These are phyloP conservation scores for Trametes sanguinea DNA, from an alignment of 768 basidiomycete species.

Conservation along the genomic window DNA sequence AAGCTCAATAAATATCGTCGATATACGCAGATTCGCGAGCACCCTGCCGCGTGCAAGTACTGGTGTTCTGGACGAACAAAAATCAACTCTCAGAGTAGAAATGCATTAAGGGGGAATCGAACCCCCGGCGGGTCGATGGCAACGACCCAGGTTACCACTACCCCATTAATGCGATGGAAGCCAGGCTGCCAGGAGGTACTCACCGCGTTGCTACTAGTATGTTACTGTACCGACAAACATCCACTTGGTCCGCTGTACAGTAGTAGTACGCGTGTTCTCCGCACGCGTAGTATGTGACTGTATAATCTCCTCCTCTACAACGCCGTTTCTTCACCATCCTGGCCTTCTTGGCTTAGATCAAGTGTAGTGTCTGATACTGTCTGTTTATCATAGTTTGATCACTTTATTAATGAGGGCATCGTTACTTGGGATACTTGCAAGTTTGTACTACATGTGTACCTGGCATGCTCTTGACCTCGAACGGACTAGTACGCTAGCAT, in stretches of 20 bases:
- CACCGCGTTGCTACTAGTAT: too few species aligned
- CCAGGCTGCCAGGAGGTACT: neutral
- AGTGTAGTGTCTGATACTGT: slow-evolving; percentile 80
- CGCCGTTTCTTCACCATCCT: slow-evolving; percentile 44
- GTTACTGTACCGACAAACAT: neutral
- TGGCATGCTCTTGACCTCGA: too few species aligned
- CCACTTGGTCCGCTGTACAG: slow-evolving; percentile 12
- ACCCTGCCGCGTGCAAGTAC: too few species aligned
- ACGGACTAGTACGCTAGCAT: too few species aligned
- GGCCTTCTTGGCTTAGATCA: slow-evolving; percentile 76
- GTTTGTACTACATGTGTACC: too few species aligned
- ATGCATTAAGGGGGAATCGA: slow-evolving; percentile 87
- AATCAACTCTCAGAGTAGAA: neutral
- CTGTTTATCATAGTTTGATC: slow-evolving; percentile 62
- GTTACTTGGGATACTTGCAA: slow-evolving; percentile 16
- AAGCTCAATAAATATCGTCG: too few species aligned
- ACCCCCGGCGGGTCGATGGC: slow-evolving; percentile 80
- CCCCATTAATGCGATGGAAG: slow-evolving; percentile 34
- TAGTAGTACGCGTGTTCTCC: neutral
- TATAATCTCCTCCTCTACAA: neutral
- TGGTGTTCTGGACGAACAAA: neutral
- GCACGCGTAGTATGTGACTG: too few species aligned
- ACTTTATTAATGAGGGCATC: slow-evolving; percentile 41
- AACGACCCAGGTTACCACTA: slow-evolving; percentile 41
- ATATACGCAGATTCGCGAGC: too few species aligned